Percentiles rank a stretch among this genome's conserved stretches.
phyloP scores from a whole-genome alignment of 73 alveolate species.

The Paramecium caudatum region DNA sequence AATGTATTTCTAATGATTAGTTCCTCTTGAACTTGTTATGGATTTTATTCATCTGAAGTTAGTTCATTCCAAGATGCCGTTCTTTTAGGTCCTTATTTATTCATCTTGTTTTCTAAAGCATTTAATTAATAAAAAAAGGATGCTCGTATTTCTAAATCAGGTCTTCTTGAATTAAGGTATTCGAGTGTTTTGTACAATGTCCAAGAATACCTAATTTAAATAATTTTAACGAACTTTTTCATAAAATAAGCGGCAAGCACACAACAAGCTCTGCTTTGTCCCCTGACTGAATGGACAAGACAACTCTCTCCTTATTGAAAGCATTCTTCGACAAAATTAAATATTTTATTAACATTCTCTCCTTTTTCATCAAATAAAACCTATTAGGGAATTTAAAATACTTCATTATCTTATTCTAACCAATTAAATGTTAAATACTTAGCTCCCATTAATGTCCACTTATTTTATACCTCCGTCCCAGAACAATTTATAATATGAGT shows the following conservation, averaged over 20 bases:
- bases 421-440: slow-evolving; percentile 93
- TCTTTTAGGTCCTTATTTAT: slow-evolving; percentile 80
- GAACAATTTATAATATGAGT: slow-evolving; percentile 97
- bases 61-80: slow-evolving; percentile 90
- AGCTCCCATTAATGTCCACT: slow-evolving; percentile 96
- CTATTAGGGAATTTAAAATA: slow-evolving; percentile 73
- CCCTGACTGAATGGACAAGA: slow-evolving; percentile 98
- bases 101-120: slow-evolving; percentile 84
- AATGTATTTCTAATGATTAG: slow-evolving; percentile 91
- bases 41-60: slow-evolving; percentile 74
- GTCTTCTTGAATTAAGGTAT: slow-evolving; percentile 92
- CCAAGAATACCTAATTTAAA: slow-evolving; percentile 81
- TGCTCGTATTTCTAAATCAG: slow-evolving; percentile 89
- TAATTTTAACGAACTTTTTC: slow-evolving; percentile 85
- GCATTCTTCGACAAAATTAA: slow-evolving; percentile 95
- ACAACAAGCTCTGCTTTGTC: slow-evolving; percentile 95
- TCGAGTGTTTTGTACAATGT: slow-evolving; percentile 92
- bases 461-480: slow-evolving; percentile 93
- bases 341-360: slow-evolving; percentile 93
- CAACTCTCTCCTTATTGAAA: slow-evolving; percentile 95
- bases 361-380: slow-evolving; percentile 91
- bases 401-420: slow-evolving; percentile 93
- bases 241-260: slow-evolving; percentile 95
- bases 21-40: slow-evolving; percentile 83
- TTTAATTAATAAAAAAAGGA: slow-evolving; percentile 83